Conservation (phyloP, 1,139 yeast species). For the Candida glucosophila region DNA sequence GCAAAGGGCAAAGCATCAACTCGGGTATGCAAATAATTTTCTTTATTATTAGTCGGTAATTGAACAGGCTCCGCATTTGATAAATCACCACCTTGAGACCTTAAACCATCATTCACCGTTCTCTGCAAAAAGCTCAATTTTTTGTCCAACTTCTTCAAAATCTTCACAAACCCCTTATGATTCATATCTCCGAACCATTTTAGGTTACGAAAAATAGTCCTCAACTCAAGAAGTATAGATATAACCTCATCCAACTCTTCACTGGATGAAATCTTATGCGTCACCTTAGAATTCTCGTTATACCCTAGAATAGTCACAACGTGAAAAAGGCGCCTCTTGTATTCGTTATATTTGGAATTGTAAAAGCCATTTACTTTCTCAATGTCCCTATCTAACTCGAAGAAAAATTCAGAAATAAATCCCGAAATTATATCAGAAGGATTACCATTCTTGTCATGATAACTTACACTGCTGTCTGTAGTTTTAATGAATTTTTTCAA, state of each 20-base stretch:
- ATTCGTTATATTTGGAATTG: constrained; percentile 64
- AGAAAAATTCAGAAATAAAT: constrained; percentile 60
- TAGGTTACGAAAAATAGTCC: constrained; percentile 72
- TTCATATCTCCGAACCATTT: constrained; percentile 93
- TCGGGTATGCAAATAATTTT: constrained; percentile 58
- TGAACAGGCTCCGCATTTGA: constrained; percentile 7
- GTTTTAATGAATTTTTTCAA: constrained; percentile 72
- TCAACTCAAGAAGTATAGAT: constrained; percentile 65
- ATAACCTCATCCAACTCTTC: constrained; percentile 78
- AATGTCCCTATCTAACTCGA: constrained; percentile 69
- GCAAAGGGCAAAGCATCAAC: constrained; percentile 75
- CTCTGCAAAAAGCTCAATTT: constrained; percentile 36
- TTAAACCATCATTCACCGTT: constrained; percentile 9
- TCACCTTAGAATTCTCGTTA: constrained; percentile 12
- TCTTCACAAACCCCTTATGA: constrained; percentile 83
- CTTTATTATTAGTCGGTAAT: constrained; percentile 56
- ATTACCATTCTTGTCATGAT: constrained; percentile 28
- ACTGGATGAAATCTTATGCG: constrained; percentile 26
- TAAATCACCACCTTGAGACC: constrained; percentile 4
- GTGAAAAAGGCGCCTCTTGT: constrained; percentile 56
- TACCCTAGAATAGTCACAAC: constrained; percentile 29
- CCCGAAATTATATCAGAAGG: constrained; percentile 21
- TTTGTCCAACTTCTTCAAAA: constrained; percentile 85
- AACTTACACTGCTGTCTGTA: constrained; percentile 18
- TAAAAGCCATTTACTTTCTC: constrained; percentile 78